phyloP scores from a whole-genome alignment of 768 basidiomycete genomes.

The Lactarius vividus region DNA sequence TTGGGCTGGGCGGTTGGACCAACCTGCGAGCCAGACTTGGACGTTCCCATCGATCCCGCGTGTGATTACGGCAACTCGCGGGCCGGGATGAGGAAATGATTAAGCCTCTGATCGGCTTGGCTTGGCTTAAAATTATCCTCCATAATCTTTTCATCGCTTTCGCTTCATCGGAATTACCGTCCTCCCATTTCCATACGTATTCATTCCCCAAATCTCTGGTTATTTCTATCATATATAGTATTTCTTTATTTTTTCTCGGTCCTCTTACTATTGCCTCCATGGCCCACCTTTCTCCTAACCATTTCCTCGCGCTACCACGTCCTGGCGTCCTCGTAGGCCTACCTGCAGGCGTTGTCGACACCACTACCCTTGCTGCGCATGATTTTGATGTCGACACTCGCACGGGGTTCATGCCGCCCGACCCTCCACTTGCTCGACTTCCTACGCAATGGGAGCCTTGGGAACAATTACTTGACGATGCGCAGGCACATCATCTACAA shows the following conservation, averaged over 20 bases:
- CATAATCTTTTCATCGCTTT: neutral
- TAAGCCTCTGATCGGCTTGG: neutral
- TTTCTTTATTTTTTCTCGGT: no score
- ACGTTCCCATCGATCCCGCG: no score
- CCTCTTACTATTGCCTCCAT: neutral
- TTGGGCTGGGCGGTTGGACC: neutral
- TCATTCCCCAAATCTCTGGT: neutral
- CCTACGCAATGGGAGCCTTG: slow-evolving; percentile 64
- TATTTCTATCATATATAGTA: neutral
- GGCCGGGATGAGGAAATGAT: neutral
- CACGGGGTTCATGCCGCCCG: slow-evolving; percentile 89
- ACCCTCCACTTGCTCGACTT: slow-evolving; percentile 63
- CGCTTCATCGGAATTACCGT: neutral
- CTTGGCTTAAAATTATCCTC: no score
- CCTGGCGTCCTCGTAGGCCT: slow-evolving; percentile 33
- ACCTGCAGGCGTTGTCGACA: slow-evolving; percentile 34
- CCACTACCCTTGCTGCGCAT: slow-evolving; percentile 39
- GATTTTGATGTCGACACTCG: slow-evolving; percentile 86
- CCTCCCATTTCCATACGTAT: neutral
- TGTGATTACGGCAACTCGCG: neutral
- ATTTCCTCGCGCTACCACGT: slow-evolving; percentile 38
- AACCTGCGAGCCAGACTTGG: neutral
- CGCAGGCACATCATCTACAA: slow-evolving; percentile 48
- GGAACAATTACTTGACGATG: slow-evolving; percentile 61
- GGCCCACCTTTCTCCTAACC: slow-evolving; percentile 28